These are phyloP conservation scores for Ophiostoma sp. DNA, from an alignment of 2,329 filamentous ascomycete genomes.

Conservation along the genomic window DNA sequence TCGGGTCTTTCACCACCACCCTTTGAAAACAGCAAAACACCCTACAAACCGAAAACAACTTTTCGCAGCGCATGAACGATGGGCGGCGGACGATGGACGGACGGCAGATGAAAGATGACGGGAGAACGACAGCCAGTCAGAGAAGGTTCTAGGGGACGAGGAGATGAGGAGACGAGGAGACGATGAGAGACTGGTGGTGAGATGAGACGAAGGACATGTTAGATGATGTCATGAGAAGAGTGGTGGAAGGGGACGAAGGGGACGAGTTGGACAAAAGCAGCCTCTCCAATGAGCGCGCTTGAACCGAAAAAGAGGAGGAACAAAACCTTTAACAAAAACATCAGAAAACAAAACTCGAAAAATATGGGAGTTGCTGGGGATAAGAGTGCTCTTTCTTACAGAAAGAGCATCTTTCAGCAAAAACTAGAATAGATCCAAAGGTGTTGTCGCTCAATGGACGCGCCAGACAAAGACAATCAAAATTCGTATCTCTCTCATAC, in stretches of 20 bases:
- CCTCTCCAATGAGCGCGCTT: neutral
- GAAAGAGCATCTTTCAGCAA: neutral
- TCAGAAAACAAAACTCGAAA: neutral
- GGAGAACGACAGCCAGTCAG: neutral
- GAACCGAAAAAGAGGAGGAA: neutral
- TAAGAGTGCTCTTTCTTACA: neutral
- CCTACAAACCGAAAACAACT: neutral
- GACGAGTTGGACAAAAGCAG: neutral
- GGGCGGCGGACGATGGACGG: neutral
- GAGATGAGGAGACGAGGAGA: neutral
- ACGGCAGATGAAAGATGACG: neutral
- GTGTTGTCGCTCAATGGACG: neutral
- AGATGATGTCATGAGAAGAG: neutral
- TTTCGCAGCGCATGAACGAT: neutral
- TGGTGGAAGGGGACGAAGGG: neutral
- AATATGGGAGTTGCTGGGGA: neutral
- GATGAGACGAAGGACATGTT: neutral
- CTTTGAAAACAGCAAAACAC: neutral
- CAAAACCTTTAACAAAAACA: constrained; percentile 1
- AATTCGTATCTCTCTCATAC: neutral
- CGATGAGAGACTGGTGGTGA: neutral
- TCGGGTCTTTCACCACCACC: neutral
- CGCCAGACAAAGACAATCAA: neutral
- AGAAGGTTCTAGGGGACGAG: neutral
- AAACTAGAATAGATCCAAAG: neutral